Percentiles rank a stretch among this genome's conserved stretches.
phyloP scores from a whole-genome alignment of 768 basidiomycete genomes.

The Daedalea quercina region DNA sequence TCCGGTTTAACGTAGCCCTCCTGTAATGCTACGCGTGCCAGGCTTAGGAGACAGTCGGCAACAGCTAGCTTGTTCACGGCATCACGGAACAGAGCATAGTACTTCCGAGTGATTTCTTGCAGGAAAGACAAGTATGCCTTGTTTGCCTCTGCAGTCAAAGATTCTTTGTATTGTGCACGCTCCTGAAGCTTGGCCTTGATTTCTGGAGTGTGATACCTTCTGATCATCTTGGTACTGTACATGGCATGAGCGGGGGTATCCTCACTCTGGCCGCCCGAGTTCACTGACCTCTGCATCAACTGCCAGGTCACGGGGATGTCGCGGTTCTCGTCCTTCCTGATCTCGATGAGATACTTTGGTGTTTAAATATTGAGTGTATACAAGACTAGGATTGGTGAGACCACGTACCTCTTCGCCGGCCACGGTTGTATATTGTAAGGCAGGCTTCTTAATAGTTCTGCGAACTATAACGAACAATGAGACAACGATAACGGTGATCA shows the following conservation, averaged over 20 bases:
- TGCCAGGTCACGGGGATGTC: conserved; percentile 51
- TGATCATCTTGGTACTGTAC: conserved; percentile 59
- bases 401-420: conserved; percentile 61
- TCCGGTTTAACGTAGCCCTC: conserved; percentile 73
- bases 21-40: conserved; percentile 73
- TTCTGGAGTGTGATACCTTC: conserved; percentile 73
- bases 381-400: neutral
- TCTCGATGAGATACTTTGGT: conserved; percentile 80
- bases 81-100: conserved; percentile 68
- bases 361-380: conserved; percentile 32
- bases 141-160: conserved; percentile 56
- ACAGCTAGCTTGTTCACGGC: conserved; percentile 75
- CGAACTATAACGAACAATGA: conserved; percentile 42
- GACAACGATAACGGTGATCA: conserved; percentile 3
- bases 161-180: conserved; percentile 69
- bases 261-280: neutral
- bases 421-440: conserved; percentile 61
- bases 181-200: conserved; percentile 58
- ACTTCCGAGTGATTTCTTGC: conserved; percentile 54
- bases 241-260: neutral
- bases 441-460: conserved; percentile 64
- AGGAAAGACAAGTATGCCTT: conserved; percentile 66
- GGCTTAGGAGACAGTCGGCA: conserved; percentile 81
- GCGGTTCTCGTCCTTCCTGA: conserved; percentile 51
- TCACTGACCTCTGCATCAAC: conserved; percentile 53